A percentile compares a stretch with the other conserved stretches of the same genome.
These are phyloP conservation scores for Amyloporia xantha DNA, from an alignment of 768 basidiomycete genomes.

Conservation along the genomic window DNA sequence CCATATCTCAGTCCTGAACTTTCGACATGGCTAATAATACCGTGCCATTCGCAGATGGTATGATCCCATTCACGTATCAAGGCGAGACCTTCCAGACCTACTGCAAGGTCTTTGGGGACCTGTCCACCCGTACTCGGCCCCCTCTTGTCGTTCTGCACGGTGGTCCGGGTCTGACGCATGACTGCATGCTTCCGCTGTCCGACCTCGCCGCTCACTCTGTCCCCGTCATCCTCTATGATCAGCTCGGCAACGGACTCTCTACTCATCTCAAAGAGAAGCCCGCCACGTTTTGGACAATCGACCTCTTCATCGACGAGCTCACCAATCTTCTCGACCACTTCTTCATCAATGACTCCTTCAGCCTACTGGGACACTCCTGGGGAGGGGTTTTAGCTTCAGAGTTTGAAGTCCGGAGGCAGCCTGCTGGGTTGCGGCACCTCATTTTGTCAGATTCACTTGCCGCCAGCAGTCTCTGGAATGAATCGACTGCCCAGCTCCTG, in stretches of 20 bases:
- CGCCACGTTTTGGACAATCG: conserved; percentile 32
- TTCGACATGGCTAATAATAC: too few species aligned
- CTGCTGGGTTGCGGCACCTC: conserved; percentile 38
- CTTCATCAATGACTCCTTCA: conserved; percentile 31
- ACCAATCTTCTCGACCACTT: conserved; percentile 38
- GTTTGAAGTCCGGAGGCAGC: conserved; percentile 31
- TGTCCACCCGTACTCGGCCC: conserved; percentile 9
- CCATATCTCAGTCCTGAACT: too few species aligned
- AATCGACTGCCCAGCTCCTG: conserved; percentile 32
- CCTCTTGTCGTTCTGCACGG: conserved; percentile 26
- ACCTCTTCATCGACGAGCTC: conserved; percentile 49
- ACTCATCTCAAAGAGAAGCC: conserved; percentile 32
- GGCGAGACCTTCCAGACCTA: conserved; percentile 26
- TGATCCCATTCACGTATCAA: conserved; percentile 15
- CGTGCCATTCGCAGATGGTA: too few species aligned
- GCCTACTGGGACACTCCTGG: conserved; percentile 50
- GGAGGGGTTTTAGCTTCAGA: conserved; percentile 44
- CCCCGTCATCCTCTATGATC: conserved; percentile 45
- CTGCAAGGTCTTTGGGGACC: conserved; percentile 22
- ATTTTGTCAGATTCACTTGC: conserved; percentile 39
- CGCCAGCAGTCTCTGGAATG: conserved; percentile 35
- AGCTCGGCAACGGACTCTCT: conserved; percentile 39
- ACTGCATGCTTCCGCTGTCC: conserved; percentile 21
- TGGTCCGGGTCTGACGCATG: conserved; percentile 20
- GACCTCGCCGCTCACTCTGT: conserved; percentile 15